A percentile compares a stretch with the other conserved stretches of the same genome.
These are phyloP conservation scores for Leishmania major DNA, from an alignment of 208 protist species.

Conservation along the genomic window DNA sequence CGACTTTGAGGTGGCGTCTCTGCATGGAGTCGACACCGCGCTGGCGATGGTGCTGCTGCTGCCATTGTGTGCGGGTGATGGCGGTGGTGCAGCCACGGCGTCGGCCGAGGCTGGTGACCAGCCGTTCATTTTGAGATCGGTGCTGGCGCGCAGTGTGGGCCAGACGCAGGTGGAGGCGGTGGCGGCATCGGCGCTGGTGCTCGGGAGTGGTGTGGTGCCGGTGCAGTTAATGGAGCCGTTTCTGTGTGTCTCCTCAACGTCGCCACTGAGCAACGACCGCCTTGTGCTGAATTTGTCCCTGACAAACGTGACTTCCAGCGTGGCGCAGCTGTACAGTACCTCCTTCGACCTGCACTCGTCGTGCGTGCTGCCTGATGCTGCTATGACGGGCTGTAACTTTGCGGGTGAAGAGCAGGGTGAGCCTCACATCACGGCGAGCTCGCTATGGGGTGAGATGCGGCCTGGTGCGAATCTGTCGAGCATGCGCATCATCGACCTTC, in stretches of 20 bases:
- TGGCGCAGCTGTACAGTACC: conserved; percentile 50
- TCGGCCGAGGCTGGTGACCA: not conserved
- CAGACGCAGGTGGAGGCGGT: conserved; percentile 31
- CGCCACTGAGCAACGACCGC: conserved; percentile 51
- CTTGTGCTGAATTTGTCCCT: conserved; percentile 68
- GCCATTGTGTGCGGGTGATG: conserved; percentile 15
- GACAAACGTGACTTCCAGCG: conserved; percentile 46
- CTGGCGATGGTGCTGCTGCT: conserved; percentile 34
- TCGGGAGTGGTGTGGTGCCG: conserved; percentile 56
- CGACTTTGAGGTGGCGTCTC: conserved; percentile 21
- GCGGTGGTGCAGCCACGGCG: not conserved
- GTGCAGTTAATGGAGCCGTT: conserved; percentile 41
- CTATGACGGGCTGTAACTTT: not conserved
- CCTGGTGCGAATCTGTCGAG: conserved; percentile 46
- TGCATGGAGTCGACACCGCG: conserved; percentile 23
- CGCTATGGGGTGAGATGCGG: conserved; percentile 50
- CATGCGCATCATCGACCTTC: conserved; percentile 52
- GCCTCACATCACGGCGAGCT: conserved; percentile 26
- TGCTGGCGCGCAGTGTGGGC: conserved; percentile 32
- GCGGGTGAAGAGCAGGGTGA: not conserved
- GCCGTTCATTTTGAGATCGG: conserved; percentile 28
- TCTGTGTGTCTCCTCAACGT: conserved; percentile 51
- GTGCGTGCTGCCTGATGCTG: conserved; percentile 32
- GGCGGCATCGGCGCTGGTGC: conserved; percentile 21
- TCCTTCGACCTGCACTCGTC: conserved; percentile 76